These are phyloP conservation scores for Zygoascus biomembranicola DNA, from an alignment of 805 yeast species.

Conservation along the genomic window DNA sequence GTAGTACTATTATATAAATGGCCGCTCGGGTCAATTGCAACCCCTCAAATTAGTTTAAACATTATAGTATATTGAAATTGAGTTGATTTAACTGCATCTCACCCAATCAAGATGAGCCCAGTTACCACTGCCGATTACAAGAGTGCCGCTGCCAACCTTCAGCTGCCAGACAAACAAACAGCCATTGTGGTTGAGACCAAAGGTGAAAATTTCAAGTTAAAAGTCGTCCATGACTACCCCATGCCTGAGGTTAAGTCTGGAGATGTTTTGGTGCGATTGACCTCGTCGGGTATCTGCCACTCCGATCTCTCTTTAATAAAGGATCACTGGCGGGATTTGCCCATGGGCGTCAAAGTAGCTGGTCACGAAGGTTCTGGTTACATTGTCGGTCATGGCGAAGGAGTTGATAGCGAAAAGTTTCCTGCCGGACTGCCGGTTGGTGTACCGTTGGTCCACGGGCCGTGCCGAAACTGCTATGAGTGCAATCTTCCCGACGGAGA, in stretches of 20 bases:
- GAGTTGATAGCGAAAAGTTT: constrained; percentile 12
- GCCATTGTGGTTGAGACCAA: constrained; percentile 29
- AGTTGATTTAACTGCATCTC: too few species aligned
- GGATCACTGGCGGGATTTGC: constrained; percentile 29
- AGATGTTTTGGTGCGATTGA: constrained; percentile 26
- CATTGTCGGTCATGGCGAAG: constrained; percentile 21
- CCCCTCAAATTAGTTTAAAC: too few species aligned
- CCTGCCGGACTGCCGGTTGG: constrained; percentile 23
- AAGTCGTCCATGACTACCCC: constrained; percentile 25
- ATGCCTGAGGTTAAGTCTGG: constrained; percentile 25
- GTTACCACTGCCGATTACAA: neutral
- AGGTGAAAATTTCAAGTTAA: constrained; percentile 30
- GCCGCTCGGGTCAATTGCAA: too few species aligned
- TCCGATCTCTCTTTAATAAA: constrained; percentile 35
- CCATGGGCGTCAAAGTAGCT: constrained; percentile 11
- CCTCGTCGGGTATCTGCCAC: constrained; percentile 37
- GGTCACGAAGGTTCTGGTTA: constrained; percentile 29
- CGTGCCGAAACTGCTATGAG: constrained; percentile 19
- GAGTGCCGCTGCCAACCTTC: neutral
- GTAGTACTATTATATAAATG: too few species aligned
- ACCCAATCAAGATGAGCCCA: neutral
- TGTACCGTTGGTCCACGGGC: constrained; percentile 18
- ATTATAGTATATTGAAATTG: too few species aligned
- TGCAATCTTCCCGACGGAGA: constrained; percentile 31
- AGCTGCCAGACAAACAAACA: constrained; percentile 27